These are phyloP conservation scores for Rhamnella rubrinervis DNA, from an alignment of 331 rosid genomes.

Conservation along the genomic window DNA sequence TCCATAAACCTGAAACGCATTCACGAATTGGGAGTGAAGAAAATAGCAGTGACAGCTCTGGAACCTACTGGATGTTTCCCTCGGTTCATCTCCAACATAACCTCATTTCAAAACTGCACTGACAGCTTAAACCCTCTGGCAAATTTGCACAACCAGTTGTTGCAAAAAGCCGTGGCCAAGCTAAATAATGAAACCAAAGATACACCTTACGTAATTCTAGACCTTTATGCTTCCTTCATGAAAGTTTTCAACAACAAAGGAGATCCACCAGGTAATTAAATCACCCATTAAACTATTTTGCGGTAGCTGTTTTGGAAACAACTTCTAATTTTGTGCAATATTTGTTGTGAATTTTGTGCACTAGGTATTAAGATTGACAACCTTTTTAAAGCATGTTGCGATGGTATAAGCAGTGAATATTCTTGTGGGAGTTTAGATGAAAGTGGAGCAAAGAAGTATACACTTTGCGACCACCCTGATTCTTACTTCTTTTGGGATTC, in stretches of 20 bases:
- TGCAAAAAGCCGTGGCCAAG: slow-evolving; percentile 51
- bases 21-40: slow-evolving; percentile 58
- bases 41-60: slow-evolving; percentile 51
- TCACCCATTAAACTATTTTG: too few species aligned
- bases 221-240: slow-evolving; percentile 60
- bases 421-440: slow-evolving; percentile 55
- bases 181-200: slow-evolving; percentile 40
- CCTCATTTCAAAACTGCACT: slow-evolving; percentile 49
- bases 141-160: slow-evolving; percentile 52
- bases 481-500: slow-evolving; percentile 80
- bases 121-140: slow-evolving; percentile 41
- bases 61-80: slow-evolving; percentile 84
- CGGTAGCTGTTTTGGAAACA: too few species aligned
- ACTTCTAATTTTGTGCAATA: too few species aligned
- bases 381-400: slow-evolving; percentile 60
- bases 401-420: slow-evolving; percentile 43
- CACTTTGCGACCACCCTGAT: slow-evolving; percentile 45
- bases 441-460: slow-evolving; percentile 42
- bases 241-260: slow-evolving; percentile 42
- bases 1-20: slow-evolving; percentile 44
- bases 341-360: neutral
- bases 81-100: slow-evolving; percentile 13
- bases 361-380: slow-evolving; percentile 29
- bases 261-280: slow-evolving; percentile 23
- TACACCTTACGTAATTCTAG: slow-evolving; percentile 40